A percentile compares a stretch with the other conserved stretches of the same genome.
These are phyloP conservation scores for Ashbya aceris DNA, from an alignment of 1,139 yeast species.

Conservation along the genomic window DNA sequence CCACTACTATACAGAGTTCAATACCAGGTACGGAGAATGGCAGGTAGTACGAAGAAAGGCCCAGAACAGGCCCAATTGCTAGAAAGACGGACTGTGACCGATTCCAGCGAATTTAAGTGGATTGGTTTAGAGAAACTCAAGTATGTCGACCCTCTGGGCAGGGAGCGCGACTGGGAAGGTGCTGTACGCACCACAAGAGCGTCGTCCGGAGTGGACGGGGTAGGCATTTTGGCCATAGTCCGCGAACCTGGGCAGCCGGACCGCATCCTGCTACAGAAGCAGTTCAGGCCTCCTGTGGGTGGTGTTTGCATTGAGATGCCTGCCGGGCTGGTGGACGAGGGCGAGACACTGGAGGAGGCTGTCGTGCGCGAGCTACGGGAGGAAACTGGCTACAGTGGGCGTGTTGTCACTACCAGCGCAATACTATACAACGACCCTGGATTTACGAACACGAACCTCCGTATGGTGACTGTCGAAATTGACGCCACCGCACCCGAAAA, in stretches of 20 bases:
- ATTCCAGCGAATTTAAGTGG: slow-evolving; percentile 46
- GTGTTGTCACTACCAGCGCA: slow-evolving; percentile 42
- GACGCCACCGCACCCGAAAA: slow-evolving; percentile 63
- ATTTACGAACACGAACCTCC: slow-evolving; percentile 81
- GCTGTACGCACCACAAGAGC: slow-evolving; percentile 78
- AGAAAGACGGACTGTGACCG: slow-evolving; percentile 27
- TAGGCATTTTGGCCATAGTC: slow-evolving; percentile 72
- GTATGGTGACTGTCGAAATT: slow-evolving; percentile 67
- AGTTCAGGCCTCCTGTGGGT: slow-evolving; percentile 84
- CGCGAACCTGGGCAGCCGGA: slow-evolving; percentile 44
- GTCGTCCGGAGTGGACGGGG: slow-evolving; percentile 64
- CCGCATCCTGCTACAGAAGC: slow-evolving; percentile 64
- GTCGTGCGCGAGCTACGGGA: slow-evolving; percentile 83
- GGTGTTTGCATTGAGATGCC: slow-evolving; percentile 89
- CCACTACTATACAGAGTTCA: no score
- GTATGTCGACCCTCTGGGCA: slow-evolving; percentile 63
- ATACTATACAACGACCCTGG: slow-evolving; percentile 85
- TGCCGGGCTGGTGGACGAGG: slow-evolving; percentile 86
- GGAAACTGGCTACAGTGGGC: slow-evolving; percentile 79
- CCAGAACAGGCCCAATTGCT: slow-evolving; percentile 31
- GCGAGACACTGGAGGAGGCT: slow-evolving; percentile 66
- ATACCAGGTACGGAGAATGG: no score
- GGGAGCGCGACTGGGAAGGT: slow-evolving; percentile 69
- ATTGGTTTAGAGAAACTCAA: slow-evolving; percentile 52
- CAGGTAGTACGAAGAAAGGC: not conserved